Evolutionary conservation across 2,329 filamentous ascomycete genomes (phyloP).

Genomic region (Botrytis pseudocinerea): DNA sequence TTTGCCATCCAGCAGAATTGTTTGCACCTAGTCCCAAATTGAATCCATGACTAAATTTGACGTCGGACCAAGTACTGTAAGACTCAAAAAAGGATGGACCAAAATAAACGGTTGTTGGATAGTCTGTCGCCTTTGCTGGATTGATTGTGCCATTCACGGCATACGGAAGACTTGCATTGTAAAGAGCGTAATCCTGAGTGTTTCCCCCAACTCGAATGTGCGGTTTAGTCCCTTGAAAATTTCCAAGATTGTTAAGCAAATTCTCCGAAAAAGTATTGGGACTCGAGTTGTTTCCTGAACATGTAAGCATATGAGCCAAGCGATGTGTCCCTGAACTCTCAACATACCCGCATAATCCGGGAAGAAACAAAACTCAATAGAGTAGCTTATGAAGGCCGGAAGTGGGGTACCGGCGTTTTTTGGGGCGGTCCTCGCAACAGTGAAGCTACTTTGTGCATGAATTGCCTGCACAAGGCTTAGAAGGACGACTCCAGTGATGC

Average conservation of each 20-base stretch:
- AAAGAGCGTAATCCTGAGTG: conserved; percentile 65
- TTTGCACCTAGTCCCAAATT: conserved; percentile 56
- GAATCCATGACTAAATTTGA: conserved; percentile 62
- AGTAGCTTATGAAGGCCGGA: conserved; percentile 53
- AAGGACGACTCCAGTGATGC: not conserved
- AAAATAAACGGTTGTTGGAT: conserved; percentile 60
- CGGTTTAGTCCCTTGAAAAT: conserved; percentile 57
- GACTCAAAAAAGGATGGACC: conserved; percentile 64
- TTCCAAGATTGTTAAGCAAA: conserved; percentile 56
- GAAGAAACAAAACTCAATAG: conserved; percentile 54
- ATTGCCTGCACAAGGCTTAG: conserved; percentile 6
- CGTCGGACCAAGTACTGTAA: conserved; percentile 56
- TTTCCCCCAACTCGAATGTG: conserved; percentile 66
- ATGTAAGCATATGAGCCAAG: not conserved
- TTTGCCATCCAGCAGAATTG: conserved; percentile 51
- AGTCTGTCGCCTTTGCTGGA: conserved; percentile 53
- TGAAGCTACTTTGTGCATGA: conserved; percentile 21
- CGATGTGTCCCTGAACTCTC: not conserved
- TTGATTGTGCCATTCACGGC: conserved; percentile 56
- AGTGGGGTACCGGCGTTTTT: conserved; percentile 30
- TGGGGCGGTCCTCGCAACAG: conserved; percentile 25
- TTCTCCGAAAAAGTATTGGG: conserved; percentile 63
- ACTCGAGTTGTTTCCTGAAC: conserved; percentile 50
- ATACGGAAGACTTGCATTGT: conserved; percentile 52
- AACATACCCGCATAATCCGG: conserved; percentile 44